Evolutionary conservation across 164 flowering plant species (phyloP), one percentile per base, ranked within the genome.

Genomic region (Platanus orientalis): DNA sequence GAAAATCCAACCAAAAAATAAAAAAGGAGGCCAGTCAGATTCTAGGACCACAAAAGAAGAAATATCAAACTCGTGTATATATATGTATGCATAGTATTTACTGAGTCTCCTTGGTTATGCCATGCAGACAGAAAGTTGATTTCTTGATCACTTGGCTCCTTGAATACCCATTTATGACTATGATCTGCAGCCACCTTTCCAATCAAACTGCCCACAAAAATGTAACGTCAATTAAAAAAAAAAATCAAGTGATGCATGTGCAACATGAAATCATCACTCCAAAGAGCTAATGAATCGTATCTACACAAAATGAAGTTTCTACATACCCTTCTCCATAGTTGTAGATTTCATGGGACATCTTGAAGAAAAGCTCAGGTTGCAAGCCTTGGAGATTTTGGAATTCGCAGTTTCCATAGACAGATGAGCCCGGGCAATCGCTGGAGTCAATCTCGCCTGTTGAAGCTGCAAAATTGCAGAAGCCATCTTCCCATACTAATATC

Each of bases 301-400:
- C 36, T 21, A 58, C 17, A 42, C 47, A 1, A 25, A 7, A 45
- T 45, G 20, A 5, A 19, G 21, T 25, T 32, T 56, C 23, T 50
- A 63, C 66, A 40, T 72, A 88, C 97, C 97, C 95, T 85, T 88
- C 95, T 51, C 95, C 97, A 72, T 84, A 90, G 76, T 84, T 86
- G 78, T 90, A 90, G 80, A 90, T 86, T 85, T 90, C 97, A 81
- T 88, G 97, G 17, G 97, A 90, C 97, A 90, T 90, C 79, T 90
- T 90, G 86, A 90, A 90, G 81, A 90, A 90, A 20, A 88, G 81
- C 78, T 88, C 92, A 34, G 94, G 97, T 71, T 90, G 90, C 14
- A 90, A 81, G 4, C 97, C 97, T 74, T 84, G 86, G 20, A 75
- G 80, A 27, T 70, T 84, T 30, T 77, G 89, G 65, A 81, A 80